A percentile compares a stretch with the other conserved stretches of the same genome.
Evolutionary conservation across 2,329 filamentous ascomycete species (phyloP).

Genomic region (Lasiodiplodia sp.): DNA sequence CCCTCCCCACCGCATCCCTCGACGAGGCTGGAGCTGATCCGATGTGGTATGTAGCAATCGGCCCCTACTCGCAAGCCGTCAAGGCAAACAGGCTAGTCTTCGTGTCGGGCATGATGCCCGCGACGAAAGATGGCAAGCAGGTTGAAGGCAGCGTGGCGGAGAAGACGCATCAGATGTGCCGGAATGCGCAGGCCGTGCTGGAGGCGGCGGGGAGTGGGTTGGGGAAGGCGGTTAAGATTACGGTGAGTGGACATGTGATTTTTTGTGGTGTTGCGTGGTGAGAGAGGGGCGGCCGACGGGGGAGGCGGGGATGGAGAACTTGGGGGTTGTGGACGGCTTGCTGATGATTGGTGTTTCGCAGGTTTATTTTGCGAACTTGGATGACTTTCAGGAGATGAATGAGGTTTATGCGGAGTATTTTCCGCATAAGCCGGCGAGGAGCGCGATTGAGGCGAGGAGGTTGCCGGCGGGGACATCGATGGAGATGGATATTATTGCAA

Average conservation of each 20-base stretch:
- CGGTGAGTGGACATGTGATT: not conserved
- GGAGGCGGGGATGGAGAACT: too few relatives aligned
- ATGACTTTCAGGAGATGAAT: constrained; percentile 15
- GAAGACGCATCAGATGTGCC: constrained; percentile 6
- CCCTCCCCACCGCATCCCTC: too few relatives aligned
- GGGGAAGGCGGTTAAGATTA: not conserved
- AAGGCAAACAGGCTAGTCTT: not conserved
- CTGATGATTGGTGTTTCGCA: not conserved
- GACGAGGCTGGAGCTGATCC: not conserved
- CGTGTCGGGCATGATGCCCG: not conserved
- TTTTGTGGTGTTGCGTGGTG: not conserved
- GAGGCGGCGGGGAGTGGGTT: not conserved
- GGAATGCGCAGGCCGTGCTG: not conserved
- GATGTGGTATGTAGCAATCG: not conserved
- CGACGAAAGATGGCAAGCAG: not conserved
- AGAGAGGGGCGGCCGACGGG: too few relatives aligned
- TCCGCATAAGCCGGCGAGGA: constrained; percentile 7
- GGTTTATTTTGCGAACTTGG: constrained; percentile 2
- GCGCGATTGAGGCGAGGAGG: constrained; percentile 8
- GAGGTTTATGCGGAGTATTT: not conserved
- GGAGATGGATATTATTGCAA: constrained; percentile 14
- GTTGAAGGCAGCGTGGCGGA: not conserved
- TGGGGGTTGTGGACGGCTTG: not conserved
- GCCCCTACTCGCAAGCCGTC: not conserved
- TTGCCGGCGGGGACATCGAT: not conserved